Base-by-base conservation (phyloP, 2,329 filamentous ascomycete genomes). In the Cadophora sp. region DNA sequence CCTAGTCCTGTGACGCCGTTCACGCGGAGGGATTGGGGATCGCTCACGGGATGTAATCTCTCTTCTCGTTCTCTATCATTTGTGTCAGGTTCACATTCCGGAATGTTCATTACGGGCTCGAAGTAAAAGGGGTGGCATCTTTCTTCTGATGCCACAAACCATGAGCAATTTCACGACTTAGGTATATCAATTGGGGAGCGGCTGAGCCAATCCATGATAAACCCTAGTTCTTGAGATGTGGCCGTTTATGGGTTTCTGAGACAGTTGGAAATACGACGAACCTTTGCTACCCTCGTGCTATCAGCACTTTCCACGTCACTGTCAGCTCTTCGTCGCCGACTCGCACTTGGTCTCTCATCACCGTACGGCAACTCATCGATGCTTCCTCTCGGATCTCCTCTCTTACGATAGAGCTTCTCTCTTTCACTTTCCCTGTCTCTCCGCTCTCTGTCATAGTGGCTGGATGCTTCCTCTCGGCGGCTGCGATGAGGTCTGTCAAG, bases 311-410 rank as follows among this genome's bases (percentile, higher is more conserved):
- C 91, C 65, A 89, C 88, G 75, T 94, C 93, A 72, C 92, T 93
- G 69, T 94, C 92, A 70, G 90, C 89, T 72, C 93, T 89, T 69
- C 94, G 89, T 70, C 94, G 89, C 77, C 93, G 89, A 75, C 92
- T 86, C 72, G 82, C 82, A 80, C 81, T 78, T 81, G 91, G 81
- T 74, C 86, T 83, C 79, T 91, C 83, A 79, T 95, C 93, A 69
- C 95, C 94, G 79, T 97, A 97, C 76, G 97, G 94, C 68, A 98
- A 86, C 79, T 97, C 94, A 76, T 97, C 94, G 70, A 93, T 89
- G 74, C 90, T 90, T 74, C 91, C 91, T 74, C 91, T 88, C 53
- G 93, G 91, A 76, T 94, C 93, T 70, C 80, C 81, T 68, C 93
- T 93, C 74, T 94, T 92, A 67, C 93, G 90, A 80, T 97, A 97